These are phyloP conservation scores for Daldinia loculata DNA, from an alignment of 495 filamentous ascomycete species.

Conservation along the genomic window DNA sequence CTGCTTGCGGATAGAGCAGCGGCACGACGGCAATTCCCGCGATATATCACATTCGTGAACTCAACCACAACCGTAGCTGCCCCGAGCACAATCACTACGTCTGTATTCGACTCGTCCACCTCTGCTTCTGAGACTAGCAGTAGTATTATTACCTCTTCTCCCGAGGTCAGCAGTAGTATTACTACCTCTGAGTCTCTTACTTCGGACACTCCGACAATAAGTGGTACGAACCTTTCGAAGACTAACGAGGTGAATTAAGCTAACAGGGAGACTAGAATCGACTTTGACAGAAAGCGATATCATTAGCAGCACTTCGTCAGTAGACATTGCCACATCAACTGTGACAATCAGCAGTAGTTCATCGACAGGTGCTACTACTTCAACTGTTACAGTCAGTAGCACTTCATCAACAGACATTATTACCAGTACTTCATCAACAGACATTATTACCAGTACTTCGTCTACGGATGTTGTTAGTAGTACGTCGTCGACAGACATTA, in stretches of 20 bases:
- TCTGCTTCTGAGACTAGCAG: background rate
- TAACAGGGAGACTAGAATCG: background rate
- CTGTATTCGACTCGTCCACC: background rate
- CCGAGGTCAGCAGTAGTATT: background rate
- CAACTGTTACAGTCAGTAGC: too few relatives aligned
- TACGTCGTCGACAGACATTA: background rate
- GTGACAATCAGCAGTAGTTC: background rate
- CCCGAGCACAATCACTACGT: slow-evolving; percentile 5
- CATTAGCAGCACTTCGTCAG: slow-evolving; percentile 3
- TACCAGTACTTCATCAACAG: background rate
- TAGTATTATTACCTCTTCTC: background rate
- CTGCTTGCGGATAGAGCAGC: slow-evolving; percentile 15
- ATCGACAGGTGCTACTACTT: too few relatives aligned
- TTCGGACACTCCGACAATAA: background rate
- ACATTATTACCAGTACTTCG: background rate
- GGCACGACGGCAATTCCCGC: slow-evolving; percentile 8
- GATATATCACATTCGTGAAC: slow-evolving; percentile 2
- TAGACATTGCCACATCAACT: background rate
- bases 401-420: background rate
- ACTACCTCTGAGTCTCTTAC: background rate
- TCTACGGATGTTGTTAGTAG: background rate
- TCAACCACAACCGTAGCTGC: slow-evolving; percentile 2
- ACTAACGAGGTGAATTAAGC: background rate
- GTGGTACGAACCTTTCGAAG: background rate
- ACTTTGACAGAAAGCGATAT: background rate